Conservation (phyloP, 176 grass and related monocot genomes). For the Rhynchospora tenuis region DNA sequence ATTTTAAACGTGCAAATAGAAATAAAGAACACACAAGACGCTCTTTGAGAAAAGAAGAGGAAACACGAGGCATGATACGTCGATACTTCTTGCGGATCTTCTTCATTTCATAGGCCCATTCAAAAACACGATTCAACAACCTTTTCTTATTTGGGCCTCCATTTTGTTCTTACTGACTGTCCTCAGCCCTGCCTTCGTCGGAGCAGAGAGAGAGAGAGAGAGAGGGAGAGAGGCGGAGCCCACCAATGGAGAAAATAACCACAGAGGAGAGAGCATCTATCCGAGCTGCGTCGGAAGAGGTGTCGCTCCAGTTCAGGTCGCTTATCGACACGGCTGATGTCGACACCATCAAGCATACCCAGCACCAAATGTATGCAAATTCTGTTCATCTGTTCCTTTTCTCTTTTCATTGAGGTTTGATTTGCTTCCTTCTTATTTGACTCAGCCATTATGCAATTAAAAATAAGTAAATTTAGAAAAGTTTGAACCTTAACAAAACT, state of each 20-base stretch:
- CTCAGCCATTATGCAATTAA: neutral
- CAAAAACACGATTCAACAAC: no score
- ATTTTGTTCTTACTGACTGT: neutral
- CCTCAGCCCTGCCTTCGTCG: constrained; percentile 6
- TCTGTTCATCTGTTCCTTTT: neutral
- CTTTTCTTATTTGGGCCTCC: neutral
- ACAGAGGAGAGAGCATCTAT: constrained; percentile 28
- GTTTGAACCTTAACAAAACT: neutral
- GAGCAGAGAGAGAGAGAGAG: neutral
- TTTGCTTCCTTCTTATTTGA: neutral
- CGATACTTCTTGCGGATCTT: no score
- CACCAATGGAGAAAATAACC: constrained; percentile 30
- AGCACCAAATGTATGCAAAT: constrained; percentile 59
- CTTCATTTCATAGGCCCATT: neutral
- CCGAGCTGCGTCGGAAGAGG: constrained; percentile 52
- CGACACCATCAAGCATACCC: constrained; percentile 46
- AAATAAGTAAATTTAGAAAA: neutral
- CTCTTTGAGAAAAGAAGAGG: no score
- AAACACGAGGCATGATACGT: no score
- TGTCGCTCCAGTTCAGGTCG: constrained; percentile 47
- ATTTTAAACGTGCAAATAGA: no score
- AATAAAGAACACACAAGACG: no score
- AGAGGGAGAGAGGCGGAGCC: neutral
- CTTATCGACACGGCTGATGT: constrained; percentile 47
- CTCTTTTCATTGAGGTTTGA: neutral